Percentiles rank a stretch among this genome's conserved stretches.
Conservation (phyloP, 768 basidiomycete species). For the Hirschioporus abietinus region DNA sequence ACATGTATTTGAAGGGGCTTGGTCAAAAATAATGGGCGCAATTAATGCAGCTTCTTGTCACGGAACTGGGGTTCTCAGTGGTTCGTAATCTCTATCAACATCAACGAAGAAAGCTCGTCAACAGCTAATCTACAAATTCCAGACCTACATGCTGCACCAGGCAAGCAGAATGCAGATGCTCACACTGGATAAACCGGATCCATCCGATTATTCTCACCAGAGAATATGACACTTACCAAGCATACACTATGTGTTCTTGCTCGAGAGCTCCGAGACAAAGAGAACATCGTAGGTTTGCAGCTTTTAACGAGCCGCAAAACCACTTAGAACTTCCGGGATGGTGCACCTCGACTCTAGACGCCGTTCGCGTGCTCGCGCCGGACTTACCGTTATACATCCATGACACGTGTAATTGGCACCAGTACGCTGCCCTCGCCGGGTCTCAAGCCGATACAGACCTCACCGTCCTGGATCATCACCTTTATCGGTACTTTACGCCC, state of each 20-base stretch:
- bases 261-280: slow-evolving; percentile 20
- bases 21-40: slow-evolving; percentile 55
- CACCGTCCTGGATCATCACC: slow-evolving; percentile 72
- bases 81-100: slow-evolving; percentile 28
- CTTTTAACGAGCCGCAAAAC: slow-evolving; percentile 59
- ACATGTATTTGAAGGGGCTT: slow-evolving; percentile 56
- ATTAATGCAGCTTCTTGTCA: slow-evolving; percentile 50
- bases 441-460: slow-evolving; percentile 28
- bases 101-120: slow-evolving; percentile 12
- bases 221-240: slow-evolving; percentile 42
- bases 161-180: slow-evolving; percentile 66
- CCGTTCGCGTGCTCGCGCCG: slow-evolving; percentile 44
- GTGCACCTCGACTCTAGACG: slow-evolving; percentile 54
- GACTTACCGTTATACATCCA: slow-evolving; percentile 65
- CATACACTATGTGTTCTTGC: slow-evolving; percentile 42
- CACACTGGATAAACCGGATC: slow-evolving; percentile 53
- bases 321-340: slow-evolving; percentile 46
- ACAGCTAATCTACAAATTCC: slow-evolving; percentile 7
- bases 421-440: slow-evolving; percentile 53
- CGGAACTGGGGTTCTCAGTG: slow-evolving; percentile 68
- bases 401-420: slow-evolving; percentile 70
- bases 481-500: slow-evolving; percentile 74
- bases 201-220: slow-evolving; percentile 41
- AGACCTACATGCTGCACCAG: slow-evolving; percentile 74
- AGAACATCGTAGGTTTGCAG: slow-evolving; percentile 51